Base-by-base conservation (phyloP, 495 filamentous ascomycete genomes). In the Rostrohypoxylon terebratum region DNA sequence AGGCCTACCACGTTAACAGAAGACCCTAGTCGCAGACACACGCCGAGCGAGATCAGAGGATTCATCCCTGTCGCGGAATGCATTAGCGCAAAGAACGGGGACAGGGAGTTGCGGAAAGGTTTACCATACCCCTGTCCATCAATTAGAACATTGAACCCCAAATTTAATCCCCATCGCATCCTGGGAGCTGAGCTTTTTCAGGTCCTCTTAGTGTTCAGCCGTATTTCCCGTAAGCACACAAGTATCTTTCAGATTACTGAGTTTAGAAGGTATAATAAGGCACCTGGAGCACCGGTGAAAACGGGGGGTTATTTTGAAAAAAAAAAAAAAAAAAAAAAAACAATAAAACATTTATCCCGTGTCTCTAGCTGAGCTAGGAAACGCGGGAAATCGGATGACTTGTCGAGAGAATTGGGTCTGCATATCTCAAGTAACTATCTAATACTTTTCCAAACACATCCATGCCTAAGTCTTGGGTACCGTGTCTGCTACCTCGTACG, bases 101-200 rank as follows among this genome's bases (percentile, higher is more conserved):
- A 64, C n/a, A 38, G 48, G 66, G 71, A 62, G 66, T 66, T 11
- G 51, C 57, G 71, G 66, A 69, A 59, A 36, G 61, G 45, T 59
- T 64, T 28, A 28, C 28, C 28, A 54, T 47, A 16, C 60, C 71
- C 71, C 61, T 74, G 66, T 31, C 54, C 58, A 40, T 64, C 59
- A 60, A 44, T 25, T 34, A 59, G 47, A 51, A n/a, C n/a, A n/a
- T n/a, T n/a, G n/a, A n/a, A 71, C 68, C 68, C 61, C 58, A 73
- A 72, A 65, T 72, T 68, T 33, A 72, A 38, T 28, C 68, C 67
- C 67, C 64, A 67, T 71, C 55, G 33, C 59, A 36, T 54, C 57
- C 59, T 48, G 23, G 33, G 66, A 73, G 71, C 71, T 73, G 71
- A 73, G 66, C 58, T 65, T 63, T 73, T 73, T 69, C 71, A 69